Base-by-base conservation (phyloP, 2,329 filamentous ascomycete genomes). In the Talaromyces sp. region DNA sequence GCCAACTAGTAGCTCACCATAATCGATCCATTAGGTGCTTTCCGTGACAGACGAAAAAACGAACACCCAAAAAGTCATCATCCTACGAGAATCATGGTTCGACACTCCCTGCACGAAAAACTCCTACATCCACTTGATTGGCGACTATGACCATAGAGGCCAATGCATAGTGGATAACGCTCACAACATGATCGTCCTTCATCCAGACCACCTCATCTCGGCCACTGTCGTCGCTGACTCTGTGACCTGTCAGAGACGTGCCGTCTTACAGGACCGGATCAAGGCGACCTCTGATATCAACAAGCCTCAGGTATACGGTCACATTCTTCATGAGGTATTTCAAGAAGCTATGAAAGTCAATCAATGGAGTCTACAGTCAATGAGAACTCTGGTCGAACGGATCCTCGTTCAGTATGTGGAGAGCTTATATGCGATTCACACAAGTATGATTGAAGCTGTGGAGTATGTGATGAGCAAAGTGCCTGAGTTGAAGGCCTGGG, bases 211-310 rank as follows among this genome's bases (percentile, higher is more conserved):
- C 78, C 85, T 99, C 38, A 90, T 99, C 62, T 98, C 95, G 2
- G 91, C 95, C 2, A 98, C 95, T 0, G 92, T 96, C 5, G 91
- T 99, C 51, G 93, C 93, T n/a, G 95, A 99, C 77, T 97, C 95
- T 0, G 97, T 98, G 75, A 89, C 89, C 27, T 99, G 95, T 74
- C 89, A 91, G 75, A 90, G 95, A 19, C 90, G 94, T 69, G 93
- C 95, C 34, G 94, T 98, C 1, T 85, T 99, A 29, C 93, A 98
- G 76, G 94, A 99, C 76, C 89, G 95, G 36, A 90, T 99, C 71
- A 98, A 98, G 77, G 92, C 92, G 8, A 94, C 93, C 0, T 90
- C 89, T 72, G 91, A 92, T 69, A 85, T 91, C 2, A 91, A 88
- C 53, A 86, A 91, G 38, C 88, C 93, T 0, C 88, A 97, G 71